phyloP scores from a whole-genome alignment of 1,284 basidiomycete genomes.

The Tremellales sp. region DNA sequence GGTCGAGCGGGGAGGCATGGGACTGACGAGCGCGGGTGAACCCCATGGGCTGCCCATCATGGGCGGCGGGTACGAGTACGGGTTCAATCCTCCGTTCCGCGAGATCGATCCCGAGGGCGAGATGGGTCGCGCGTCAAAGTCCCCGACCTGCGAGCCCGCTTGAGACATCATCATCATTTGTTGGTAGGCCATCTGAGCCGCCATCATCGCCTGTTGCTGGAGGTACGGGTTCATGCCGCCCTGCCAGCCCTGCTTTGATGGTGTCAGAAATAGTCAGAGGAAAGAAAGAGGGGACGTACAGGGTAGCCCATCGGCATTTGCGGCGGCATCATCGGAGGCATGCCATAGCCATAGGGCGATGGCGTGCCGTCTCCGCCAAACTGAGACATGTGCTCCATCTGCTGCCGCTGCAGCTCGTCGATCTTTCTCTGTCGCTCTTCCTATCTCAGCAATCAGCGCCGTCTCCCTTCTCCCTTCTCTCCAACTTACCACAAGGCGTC shows the following conservation, averaged over 20 bases:
- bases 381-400: conserved; percentile 79
- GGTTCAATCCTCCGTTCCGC: too few species aligned
- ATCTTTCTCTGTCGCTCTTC: conserved; percentile 89
- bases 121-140: conserved; percentile 17
- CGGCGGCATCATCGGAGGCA: too few species aligned
- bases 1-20: too few species aligned
- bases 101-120: conserved; percentile 13
- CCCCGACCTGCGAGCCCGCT: conserved; percentile 69
- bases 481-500: conserved; percentile 60
- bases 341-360: conserved; percentile 50
- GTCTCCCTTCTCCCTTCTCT: neutral
- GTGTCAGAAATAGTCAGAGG: neutral
- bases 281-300: conserved; percentile 13
- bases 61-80: too few species aligned
- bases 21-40: too few species aligned
- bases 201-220: conserved; percentile 77
- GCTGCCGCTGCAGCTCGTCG: conserved; percentile 82
- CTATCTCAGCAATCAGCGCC: conserved; percentile 19
- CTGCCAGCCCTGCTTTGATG: conserved; percentile 60
- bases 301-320: conserved; percentile 43
- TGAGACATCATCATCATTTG: conserved; percentile 79
- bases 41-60: too few species aligned
- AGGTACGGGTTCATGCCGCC: conserved; percentile 54
- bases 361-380: conserved; percentile 37
- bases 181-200: conserved; percentile 80